Conservation (phyloP, 2,329 filamentous ascomycete genomes). For the Monilinia fructicola region DNA sequence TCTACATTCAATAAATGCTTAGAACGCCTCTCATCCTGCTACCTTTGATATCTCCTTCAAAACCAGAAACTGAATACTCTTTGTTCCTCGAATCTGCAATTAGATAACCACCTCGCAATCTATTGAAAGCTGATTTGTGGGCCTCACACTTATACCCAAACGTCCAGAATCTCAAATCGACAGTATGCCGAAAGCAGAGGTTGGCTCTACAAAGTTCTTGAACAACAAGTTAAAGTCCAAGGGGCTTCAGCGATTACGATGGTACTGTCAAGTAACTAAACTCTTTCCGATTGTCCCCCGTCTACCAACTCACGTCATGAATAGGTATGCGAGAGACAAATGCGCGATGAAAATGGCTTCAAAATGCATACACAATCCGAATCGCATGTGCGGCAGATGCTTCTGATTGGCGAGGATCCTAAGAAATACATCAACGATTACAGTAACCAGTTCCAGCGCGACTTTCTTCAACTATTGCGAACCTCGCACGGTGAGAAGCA, state of each 20-base stretch:
- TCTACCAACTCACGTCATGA: constrained; percentile 22
- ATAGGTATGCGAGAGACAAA: constrained; percentile 73
- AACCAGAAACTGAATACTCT: not conserved
- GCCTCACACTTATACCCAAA: not conserved
- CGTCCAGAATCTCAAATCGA: constrained; percentile 26
- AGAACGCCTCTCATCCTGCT: not conserved
- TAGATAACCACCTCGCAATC: not conserved
- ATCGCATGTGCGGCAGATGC: constrained; percentile 85
- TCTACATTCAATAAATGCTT: not conserved
- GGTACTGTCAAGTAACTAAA: constrained; percentile 72
- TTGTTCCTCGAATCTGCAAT: not conserved
- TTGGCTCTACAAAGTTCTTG: constrained; percentile 86
- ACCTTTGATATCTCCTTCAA: not conserved
- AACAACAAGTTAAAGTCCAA: constrained; percentile 88
- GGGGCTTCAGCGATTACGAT: constrained; percentile 75
- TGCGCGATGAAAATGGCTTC: constrained; percentile 85
- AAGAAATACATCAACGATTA: constrained; percentile 81
- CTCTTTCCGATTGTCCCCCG: not conserved
- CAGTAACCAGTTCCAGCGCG: constrained; percentile 74
- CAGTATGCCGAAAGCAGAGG: constrained; percentile 88
- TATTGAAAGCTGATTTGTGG: not conserved
- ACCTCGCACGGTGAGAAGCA: constrained; percentile 90
- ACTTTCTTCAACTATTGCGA: constrained; percentile 74
- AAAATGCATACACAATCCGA: constrained; percentile 90
- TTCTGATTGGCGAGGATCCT: constrained; percentile 82